phyloP scores from a whole-genome alignment of 208 protist species.

The Crithidia brevicula region DNA sequence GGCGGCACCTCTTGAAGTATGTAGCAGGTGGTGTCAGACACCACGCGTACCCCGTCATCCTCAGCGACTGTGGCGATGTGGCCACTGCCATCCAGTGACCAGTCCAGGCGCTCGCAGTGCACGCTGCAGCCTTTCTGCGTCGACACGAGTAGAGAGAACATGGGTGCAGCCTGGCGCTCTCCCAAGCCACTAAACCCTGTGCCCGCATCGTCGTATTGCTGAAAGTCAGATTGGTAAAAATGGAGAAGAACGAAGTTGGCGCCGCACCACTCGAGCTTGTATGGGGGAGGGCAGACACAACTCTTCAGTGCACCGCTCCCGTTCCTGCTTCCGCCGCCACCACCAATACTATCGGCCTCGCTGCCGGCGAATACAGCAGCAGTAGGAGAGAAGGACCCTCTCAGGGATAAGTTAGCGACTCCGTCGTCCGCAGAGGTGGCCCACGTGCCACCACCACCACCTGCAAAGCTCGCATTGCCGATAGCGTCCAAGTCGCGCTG shows the following conservation, averaged over 20 bases:
- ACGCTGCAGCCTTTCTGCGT: conserved; percentile 17
- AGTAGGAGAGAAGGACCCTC: not conserved
- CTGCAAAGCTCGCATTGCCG: conserved; percentile 11
- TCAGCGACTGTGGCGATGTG: conserved; percentile 32
- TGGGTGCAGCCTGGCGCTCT: conserved; percentile 12
- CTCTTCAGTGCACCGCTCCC: not conserved
- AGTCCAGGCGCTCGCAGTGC: conserved; percentile 45
- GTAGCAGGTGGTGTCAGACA: conserved; percentile 38
- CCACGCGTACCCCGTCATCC: conserved; percentile 42
- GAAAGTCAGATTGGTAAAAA: conserved; percentile 29
- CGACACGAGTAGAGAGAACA: conserved; percentile 48
- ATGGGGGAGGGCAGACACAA: not conserved
- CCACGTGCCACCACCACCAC: not conserved
- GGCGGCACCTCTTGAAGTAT: conserved; percentile 34
- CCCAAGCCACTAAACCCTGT: not conserved
- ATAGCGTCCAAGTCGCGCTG: conserved; percentile 1
- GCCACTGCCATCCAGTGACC: conserved; percentile 44
- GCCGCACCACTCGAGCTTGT: conserved; percentile 47
- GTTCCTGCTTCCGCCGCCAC: not conserved
- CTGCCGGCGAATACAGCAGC: not conserved
- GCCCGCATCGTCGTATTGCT: not conserved
- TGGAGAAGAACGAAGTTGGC: conserved; percentile 37
- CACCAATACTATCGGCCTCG: not conserved
- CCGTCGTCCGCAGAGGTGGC: not conserved
- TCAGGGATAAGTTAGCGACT: not conserved